Evolutionary conservation across 768 basidiomycete species (phyloP).

Genomic region (Rhodotorula paludigena): DNA sequence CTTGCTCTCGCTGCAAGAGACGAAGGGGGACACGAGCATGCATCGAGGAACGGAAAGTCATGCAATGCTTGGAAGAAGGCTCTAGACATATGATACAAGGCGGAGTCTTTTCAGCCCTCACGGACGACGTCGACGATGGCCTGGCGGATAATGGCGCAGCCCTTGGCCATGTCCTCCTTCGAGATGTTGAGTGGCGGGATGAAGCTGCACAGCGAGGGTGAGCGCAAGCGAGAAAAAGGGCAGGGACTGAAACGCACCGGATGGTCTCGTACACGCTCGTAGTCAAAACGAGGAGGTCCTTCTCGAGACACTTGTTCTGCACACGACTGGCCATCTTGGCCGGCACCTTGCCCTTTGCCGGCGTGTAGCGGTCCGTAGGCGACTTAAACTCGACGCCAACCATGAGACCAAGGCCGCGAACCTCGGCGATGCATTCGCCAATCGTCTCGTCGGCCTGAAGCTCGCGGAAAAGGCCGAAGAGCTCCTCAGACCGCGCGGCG

Average conservation of each 20-base stretch:
- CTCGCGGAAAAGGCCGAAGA: constrained; percentile 59
- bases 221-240: neutral
- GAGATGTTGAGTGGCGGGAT: constrained; percentile 85
- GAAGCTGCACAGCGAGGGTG: constrained; percentile 54
- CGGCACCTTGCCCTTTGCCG: constrained; percentile 45
- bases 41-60: neutral
- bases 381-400: constrained; percentile 44
- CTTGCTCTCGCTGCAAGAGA: too few relatives aligned
- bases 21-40: neutral
- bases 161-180: constrained; percentile 60
- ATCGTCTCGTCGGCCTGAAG: constrained; percentile 58
- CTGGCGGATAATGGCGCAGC: constrained; percentile 29
- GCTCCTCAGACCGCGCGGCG: constrained; percentile 64
- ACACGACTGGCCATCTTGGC: constrained; percentile 44
- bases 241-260: constrained; percentile 7
- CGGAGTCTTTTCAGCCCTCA: too few relatives aligned
- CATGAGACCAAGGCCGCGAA: constrained; percentile 83
- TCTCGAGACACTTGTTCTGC: constrained; percentile 67
- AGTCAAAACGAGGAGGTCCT: constrained; percentile 79
- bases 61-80: neutral
- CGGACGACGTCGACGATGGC: constrained; percentile 40
- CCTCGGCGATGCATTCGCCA: constrained; percentile 65
- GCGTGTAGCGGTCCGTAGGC: constrained; percentile 35
- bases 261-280: constrained; percentile 74
- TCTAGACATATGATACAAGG: too few relatives aligned